Evolutionary conservation across 2,329 filamentous ascomycete genomes (phyloP), one percentile per base, ranked within the genome.

Genomic region (Cladophialophora psammophila): DNA sequence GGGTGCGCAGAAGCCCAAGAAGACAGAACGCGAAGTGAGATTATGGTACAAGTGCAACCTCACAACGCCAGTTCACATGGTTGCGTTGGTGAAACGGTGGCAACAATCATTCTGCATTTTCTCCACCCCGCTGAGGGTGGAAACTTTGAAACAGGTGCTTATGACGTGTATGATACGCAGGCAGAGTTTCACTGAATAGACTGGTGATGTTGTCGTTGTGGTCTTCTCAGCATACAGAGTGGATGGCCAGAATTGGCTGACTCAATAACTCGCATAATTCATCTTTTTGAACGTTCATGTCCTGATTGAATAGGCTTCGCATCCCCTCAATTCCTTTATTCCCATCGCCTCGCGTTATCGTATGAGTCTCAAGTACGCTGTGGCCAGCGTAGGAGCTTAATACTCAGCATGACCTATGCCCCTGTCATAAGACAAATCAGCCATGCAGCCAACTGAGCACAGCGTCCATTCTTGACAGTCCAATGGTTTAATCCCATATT

Each of bases 1-100:
- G 52, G 31, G 32, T 64, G 9, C 45, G 68, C 38, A 68, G 66
- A 40, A 70, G 68, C 52, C 68, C 68, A 40, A 52, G 68, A 48
- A 62, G 54, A 34, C 66, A 64, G 54, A 36, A 64, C 40, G 56
- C 55, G 34, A 56, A 62, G 53, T 67, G 53, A 68, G 38, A 48
- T 32, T 1, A 6, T 20, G 12, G 34, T 10, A 55, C 13, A 7
- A 55, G 26, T 34, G 32, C 8, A n/a, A 12, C n/a, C 8, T 26
- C n/a, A 6, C 9, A 6, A 26, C 15, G 31, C 15, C 13, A 12
- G 34, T 26, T 35, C 26, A 35, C 2, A 12, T 13, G 52, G 52
- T 35, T n/a, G 31, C 34, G 12, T 55, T 55, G 15, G 50, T 32
- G 31, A 34, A 12, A 55, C 31, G 26, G 40, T 13, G 18, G 26